Conservation (phyloP, 1,284 basidiomycete genomes). For the Boletus semigastroideus region DNA sequence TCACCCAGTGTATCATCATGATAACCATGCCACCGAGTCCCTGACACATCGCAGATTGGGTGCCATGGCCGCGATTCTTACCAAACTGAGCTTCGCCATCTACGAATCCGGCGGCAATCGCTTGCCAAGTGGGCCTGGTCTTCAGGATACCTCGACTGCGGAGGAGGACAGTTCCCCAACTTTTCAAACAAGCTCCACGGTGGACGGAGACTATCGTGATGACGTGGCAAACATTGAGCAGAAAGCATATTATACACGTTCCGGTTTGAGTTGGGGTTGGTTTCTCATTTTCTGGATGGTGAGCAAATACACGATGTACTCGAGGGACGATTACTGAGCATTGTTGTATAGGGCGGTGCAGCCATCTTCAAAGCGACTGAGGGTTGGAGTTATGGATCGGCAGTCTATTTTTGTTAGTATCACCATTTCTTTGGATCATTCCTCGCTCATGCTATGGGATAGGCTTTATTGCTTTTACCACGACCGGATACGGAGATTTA, state of each 20-base stretch:
- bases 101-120: conserved; percentile 17
- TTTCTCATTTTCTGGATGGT: conserved; percentile 63
- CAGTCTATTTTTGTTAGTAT: conserved; percentile 71
- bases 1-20: conserved; percentile 24
- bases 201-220: conserved; percentile 18
- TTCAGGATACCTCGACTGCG: not conserved
- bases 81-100: conserved; percentile 44
- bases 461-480: conserved; percentile 65
- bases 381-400: conserved; percentile 47
- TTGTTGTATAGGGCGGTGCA: conserved; percentile 44
- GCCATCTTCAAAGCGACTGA: conserved; percentile 56
- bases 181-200: conserved; percentile 9
- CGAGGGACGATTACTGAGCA: not conserved
- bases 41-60: conserved; percentile 43
- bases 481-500: conserved; percentile 72
- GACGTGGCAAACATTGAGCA: conserved; percentile 37
- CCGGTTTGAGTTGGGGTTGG: conserved; percentile 44
- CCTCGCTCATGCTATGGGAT: not conserved
- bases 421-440: not conserved
- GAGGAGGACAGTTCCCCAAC: conserved; percentile 11
- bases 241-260: conserved; percentile 48
- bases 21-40: conserved; percentile 19
- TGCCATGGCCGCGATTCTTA: conserved; percentile 52
- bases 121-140: not conserved
- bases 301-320: conserved; percentile 14